phyloP scores from a whole-genome alignment of 2,329 filamentous ascomycete species.

The Cladosporium sp. region DNA sequence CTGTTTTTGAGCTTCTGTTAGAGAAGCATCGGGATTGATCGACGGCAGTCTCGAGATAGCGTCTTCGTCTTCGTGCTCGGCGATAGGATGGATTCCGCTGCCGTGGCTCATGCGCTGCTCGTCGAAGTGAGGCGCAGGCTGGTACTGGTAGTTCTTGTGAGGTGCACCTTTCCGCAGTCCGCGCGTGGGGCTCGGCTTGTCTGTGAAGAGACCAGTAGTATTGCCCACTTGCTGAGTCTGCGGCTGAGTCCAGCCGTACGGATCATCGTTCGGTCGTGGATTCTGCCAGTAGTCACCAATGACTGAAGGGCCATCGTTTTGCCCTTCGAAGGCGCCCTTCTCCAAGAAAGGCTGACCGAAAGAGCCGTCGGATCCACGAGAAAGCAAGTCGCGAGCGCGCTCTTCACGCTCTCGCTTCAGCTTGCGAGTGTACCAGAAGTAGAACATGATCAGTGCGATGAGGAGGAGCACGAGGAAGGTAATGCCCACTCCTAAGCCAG shows the following conservation, averaged over 20 bases:
- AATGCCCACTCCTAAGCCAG: conserved; percentile 41
- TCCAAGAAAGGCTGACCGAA: conserved; percentile 44
- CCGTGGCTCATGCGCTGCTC: conserved; percentile 44
- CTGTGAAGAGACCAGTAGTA: conserved; percentile 41
- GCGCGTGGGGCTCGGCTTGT: conserved; percentile 44
- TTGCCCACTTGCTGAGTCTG: conserved; percentile 25
- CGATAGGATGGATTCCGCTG: conserved; percentile 57
- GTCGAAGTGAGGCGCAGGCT: conserved; percentile 39
- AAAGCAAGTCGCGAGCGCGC: conserved; percentile 51
- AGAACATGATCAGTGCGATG: conserved; percentile 37
- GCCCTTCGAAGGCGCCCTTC: conserved; percentile 29
- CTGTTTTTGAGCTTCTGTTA: conserved; percentile 17
- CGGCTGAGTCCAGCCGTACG: conserved; percentile 9
- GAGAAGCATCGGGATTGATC: not conserved
- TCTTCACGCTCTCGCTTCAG: conserved; percentile 34
- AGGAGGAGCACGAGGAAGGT: conserved; percentile 39
- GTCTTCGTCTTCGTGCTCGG: conserved; percentile 56
- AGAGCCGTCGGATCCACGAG: conserved; percentile 22
- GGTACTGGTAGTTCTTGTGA: conserved; percentile 32
- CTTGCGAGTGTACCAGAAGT: conserved; percentile 42
- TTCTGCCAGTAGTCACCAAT: conserved; percentile 23
- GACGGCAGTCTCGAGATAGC: conserved; percentile 14
- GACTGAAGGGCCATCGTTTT: conserved; percentile 35
- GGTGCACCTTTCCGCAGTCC: conserved; percentile 39
- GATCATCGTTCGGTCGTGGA: conserved; percentile 12